Conservation (phyloP, 2,329 filamentous ascomycete genomes). For the Colletotrichum simmondsii region DNA sequence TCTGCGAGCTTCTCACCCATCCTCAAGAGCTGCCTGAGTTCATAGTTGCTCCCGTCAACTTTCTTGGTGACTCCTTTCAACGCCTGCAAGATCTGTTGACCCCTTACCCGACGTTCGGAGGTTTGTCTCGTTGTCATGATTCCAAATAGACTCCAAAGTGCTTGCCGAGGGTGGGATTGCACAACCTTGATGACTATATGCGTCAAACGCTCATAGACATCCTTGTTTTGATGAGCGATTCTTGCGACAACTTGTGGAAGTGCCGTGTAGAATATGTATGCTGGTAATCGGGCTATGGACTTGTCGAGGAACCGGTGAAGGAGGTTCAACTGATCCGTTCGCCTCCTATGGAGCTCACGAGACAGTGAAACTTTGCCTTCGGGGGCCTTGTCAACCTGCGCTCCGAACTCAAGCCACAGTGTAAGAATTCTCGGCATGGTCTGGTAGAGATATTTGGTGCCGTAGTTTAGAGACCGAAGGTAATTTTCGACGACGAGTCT, state of each 20-base stretch:
- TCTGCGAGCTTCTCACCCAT: slow-evolving; percentile 86
- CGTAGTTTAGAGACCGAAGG: slow-evolving; percentile 84
- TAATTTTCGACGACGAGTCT: slow-evolving; percentile 96
- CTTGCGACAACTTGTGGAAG: slow-evolving; percentile 95
- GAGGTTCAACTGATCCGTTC: slow-evolving; percentile 73
- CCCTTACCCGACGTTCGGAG: slow-evolving; percentile 69
- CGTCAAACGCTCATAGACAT: slow-evolving; percentile 81
- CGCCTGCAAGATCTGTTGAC: slow-evolving; percentile 62
- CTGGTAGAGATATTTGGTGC: slow-evolving; percentile 96
- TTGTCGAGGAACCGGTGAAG: slow-evolving; percentile 83
- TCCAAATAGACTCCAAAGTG: slow-evolving; percentile 90
- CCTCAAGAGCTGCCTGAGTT: slow-evolving; percentile 77
- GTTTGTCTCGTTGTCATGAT: slow-evolving; percentile 83
- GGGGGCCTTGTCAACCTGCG: slow-evolving; percentile 73
- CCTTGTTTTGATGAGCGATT: slow-evolving; percentile 85
- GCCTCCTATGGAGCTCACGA: slow-evolving; percentile 62
- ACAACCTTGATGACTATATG: slow-evolving; percentile 90
- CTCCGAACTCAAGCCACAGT: slow-evolving; percentile 92
- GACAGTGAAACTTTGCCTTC: slow-evolving; percentile 65
- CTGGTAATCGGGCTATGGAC: slow-evolving; percentile 77
- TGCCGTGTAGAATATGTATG: slow-evolving; percentile 83
- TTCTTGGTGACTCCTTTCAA: slow-evolving; percentile 62
- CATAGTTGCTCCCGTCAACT: slow-evolving; percentile 61
- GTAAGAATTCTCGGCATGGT: slow-evolving; percentile 92
- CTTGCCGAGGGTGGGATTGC: slow-evolving; percentile 86